Evolutionary conservation across 768 basidiomycete species (phyloP), one percentile per base, ranked within the genome.

Genomic region (Psilocybe cyanescens): DNA sequence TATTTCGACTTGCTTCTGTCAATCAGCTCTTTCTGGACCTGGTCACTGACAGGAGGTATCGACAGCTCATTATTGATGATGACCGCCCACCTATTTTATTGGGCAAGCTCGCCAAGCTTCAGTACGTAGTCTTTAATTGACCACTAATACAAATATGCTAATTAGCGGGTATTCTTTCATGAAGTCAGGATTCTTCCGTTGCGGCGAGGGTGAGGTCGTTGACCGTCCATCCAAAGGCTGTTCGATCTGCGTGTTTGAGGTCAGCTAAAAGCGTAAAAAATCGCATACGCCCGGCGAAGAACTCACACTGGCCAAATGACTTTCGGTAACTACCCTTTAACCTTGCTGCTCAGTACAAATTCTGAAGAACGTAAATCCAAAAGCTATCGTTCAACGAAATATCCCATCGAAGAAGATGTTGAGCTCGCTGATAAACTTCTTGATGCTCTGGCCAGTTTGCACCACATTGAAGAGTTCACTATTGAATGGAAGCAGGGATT

Each of bases 241-340:
- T 70, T 11, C 49, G 69, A 33, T 70, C 69, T 17, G 69, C 69
- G 9, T 70, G 69, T 44, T 33, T 70, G 16, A 62, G 58, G 54
- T 63, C 67, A 3, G 52, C 46, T 8, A 64, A 60, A 17, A 29
- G n/a, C 14, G 52, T 12, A 30, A 62, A 61, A 19, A 45, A 57
- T 2, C 44, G 33, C 47, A 55, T 58, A 16, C 56, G 59, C 30
- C 30, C 57, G 17, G 64, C 46, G 12, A 58, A 55, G 45, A 64
- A 62, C 51, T 46, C 28, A 33, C 28, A 61, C 48, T 65, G 63
- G 63, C 61, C 68, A 48, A 54, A 57, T 39, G 24, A 51, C 8
- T 65, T 67, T 55, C 61, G 64, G 65, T 63, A 56, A 39, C 29
- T 50, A 39, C 24, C 29, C 9, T 31, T 48, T 49, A 46, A 24